Percentiles rank a stretch among this genome's conserved stretches.
These are phyloP conservation scores for Aspergillus oerlinghausenensis DNA, from an alignment of 2,329 filamentous ascomycete species.

Conservation along the genomic window DNA sequence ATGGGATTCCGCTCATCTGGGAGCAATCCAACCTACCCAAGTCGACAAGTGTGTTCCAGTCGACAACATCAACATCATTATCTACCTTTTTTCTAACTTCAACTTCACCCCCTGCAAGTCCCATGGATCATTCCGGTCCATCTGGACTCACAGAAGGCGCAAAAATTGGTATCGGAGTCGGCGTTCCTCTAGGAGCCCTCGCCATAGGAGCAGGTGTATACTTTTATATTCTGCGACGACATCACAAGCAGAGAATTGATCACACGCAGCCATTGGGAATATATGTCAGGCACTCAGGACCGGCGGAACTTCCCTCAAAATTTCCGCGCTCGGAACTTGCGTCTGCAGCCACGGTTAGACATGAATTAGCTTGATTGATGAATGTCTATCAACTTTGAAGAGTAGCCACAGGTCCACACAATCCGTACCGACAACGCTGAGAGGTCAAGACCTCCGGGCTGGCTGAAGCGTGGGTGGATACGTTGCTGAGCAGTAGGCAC, in stretches of 20 bases:
- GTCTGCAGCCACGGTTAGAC: neutral
- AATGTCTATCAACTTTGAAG: too few relatives aligned
- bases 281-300: neutral
- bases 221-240: neutral
- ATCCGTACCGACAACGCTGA: too few relatives aligned
- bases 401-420: too few relatives aligned
- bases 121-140: neutral
- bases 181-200: neutral
- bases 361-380: neutral
- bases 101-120: neutral
- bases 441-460: too few relatives aligned
- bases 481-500: too few relatives aligned
- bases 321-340: neutral
- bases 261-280: neutral
- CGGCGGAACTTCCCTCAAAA: neutral
- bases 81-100: neutral
- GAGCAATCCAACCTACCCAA: neutral
- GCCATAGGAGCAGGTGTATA: neutral
- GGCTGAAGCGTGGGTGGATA: too few relatives aligned
- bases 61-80: neutral
- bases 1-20: neutral
- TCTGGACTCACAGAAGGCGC: neutral
- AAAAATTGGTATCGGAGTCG: neutral
- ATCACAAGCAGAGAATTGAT: neutral
- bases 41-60: neutral